These are phyloP conservation scores for Fusarium burgessii DNA, from an alignment of 2,329 filamentous ascomycete species.

Conservation along the genomic window DNA sequence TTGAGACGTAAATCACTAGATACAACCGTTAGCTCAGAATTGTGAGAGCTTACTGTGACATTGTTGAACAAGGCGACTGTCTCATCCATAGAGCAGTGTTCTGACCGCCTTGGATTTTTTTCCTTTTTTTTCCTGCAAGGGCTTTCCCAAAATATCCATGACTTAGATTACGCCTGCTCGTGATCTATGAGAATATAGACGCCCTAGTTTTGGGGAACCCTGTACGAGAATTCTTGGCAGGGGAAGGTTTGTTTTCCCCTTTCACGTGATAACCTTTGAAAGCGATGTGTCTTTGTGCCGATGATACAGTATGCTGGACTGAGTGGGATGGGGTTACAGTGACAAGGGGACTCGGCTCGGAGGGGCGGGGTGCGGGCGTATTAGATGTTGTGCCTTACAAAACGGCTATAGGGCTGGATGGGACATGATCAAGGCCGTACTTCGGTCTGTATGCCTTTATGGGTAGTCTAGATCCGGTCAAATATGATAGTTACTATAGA, in stretches of 20 bases:
- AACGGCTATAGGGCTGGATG: background rate
- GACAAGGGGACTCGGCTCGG: background rate
- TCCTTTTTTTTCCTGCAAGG: background rate
- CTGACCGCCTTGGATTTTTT: background rate
- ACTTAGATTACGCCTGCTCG: no score
- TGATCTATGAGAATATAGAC: no score
- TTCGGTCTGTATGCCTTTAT: background rate
- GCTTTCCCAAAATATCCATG: rapidly evolving
- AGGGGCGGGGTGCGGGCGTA: background rate
- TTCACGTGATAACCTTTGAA: no score
- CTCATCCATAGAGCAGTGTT: rapidly evolving
- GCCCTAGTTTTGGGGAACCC: no score
- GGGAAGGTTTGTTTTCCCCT: no score
- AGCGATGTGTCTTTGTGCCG: no score
- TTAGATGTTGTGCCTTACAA: background rate
- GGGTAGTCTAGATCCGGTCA: background rate
- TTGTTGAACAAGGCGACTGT: rapidly evolving
- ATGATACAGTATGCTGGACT: no score
- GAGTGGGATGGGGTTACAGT: no score
- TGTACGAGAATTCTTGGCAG: no score
- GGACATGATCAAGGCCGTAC: rapidly evolving
- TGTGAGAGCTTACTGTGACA: background rate
- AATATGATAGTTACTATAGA: background rate
- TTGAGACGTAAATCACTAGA: background rate
- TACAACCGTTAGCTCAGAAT: no score